These are phyloP conservation scores for Vanderwaltozyma yarrowii DNA, from an alignment of 805 yeast species.

Conservation along the genomic window DNA sequence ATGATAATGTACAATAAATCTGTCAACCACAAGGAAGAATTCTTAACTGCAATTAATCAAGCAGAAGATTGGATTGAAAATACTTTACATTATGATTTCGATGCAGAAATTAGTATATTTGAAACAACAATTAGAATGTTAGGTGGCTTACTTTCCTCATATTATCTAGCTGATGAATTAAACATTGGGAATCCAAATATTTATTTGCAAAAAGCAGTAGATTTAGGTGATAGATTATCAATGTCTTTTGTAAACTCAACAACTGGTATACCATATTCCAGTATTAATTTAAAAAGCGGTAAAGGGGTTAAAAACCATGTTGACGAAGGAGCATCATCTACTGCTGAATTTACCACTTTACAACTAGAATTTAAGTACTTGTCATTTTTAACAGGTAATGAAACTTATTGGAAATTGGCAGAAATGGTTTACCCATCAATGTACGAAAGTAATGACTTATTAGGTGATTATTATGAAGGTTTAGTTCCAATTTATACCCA, in stretches of 20 bases:
- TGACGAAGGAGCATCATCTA: slow-evolving; percentile 71
- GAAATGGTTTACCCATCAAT: slow-evolving; percentile 65
- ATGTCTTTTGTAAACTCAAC: slow-evolving; percentile 53
- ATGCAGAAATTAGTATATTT: slow-evolving; percentile 69
- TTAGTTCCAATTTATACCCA: slow-evolving; percentile 72
- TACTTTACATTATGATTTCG: slow-evolving; percentile 60
- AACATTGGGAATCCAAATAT: slow-evolving; percentile 33
- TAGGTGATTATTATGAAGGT: slow-evolving; percentile 39
- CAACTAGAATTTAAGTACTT: slow-evolving; percentile 83
- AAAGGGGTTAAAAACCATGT: slow-evolving; percentile 50
- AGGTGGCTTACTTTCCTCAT: slow-evolving; percentile 85
- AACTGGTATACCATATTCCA: slow-evolving; percentile 69
- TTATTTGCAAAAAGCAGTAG: slow-evolving; percentile 68
- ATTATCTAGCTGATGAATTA: slow-evolving; percentile 46
- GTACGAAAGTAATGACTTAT: slow-evolving; percentile 42
- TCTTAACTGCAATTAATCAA: slow-evolving; percentile 46
- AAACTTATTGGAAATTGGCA: slow-evolving; percentile 64
- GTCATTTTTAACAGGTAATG: slow-evolving; percentile 70
- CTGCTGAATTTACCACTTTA: slow-evolving; percentile 82
- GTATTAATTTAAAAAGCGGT: slow-evolving; percentile 61
- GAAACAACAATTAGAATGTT: slow-evolving; percentile 94
- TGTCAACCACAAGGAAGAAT: slow-evolving; percentile 9
- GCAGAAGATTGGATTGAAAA: slow-evolving; percentile 69
- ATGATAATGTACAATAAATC: slow-evolving; percentile 54
- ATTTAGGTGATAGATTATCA: slow-evolving; percentile 61